These are phyloP conservation scores for Tricholoma furcatifolium DNA, from an alignment of 768 basidiomycete species.

Conservation along the genomic window DNA sequence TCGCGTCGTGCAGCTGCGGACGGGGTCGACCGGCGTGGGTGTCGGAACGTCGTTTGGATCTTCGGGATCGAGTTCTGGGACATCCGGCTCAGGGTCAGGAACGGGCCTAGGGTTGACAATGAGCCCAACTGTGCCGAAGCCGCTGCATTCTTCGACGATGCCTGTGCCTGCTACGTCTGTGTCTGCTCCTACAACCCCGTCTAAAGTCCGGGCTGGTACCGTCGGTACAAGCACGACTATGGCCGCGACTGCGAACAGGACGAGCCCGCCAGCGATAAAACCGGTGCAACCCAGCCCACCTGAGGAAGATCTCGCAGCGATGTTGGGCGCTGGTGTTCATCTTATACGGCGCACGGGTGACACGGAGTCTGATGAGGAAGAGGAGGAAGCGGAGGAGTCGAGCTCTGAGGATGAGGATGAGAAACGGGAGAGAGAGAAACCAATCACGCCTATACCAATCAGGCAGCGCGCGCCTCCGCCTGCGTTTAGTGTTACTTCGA, in stretches of 20 bases:
- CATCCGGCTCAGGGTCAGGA: background rate
- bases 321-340: slow-evolving; percentile 42
- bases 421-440: slow-evolving; percentile 15
- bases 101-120: too few species aligned
- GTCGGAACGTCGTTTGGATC: background rate
- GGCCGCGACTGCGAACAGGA: background rate
- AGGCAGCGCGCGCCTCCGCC: slow-evolving; percentile 53
- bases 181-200: too few species aligned
- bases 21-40: background rate
- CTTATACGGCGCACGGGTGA: slow-evolving; percentile 40
- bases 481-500: slow-evolving; percentile 61
- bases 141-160: background rate
- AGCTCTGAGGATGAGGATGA: background rate
- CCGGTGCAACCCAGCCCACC: slow-evolving; percentile 28
- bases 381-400: slow-evolving; percentile 12
- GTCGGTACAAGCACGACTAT: background rate
- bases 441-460: slow-evolving; percentile 58
- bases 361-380: slow-evolving; percentile 21
- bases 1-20: slow-evolving; percentile 32
- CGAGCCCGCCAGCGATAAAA: background rate
- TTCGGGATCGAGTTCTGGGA: slow-evolving; percentile 3
- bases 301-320: slow-evolving; percentile 39
- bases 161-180: background rate
- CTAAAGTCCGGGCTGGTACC: background rate
- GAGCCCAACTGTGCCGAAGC: background rate